These are phyloP conservation scores for Chalciporus piperatoides DNA, from an alignment of 1,284 basidiomycete genomes.

Conservation along the genomic window DNA sequence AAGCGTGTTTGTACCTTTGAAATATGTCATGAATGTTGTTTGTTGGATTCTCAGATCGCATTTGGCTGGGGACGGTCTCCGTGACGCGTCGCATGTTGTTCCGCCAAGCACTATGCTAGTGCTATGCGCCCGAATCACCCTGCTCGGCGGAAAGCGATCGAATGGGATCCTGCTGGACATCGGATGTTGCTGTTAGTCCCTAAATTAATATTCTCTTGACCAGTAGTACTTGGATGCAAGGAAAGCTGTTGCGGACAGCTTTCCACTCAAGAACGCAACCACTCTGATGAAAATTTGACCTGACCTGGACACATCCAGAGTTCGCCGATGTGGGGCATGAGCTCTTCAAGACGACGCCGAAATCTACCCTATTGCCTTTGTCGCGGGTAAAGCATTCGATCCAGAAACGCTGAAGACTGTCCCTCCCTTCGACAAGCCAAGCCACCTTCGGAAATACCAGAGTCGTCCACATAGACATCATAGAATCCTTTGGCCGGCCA, in stretches of 20 bases:
- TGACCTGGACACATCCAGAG: slow-evolving; percentile 14
- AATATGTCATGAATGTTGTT: too few species aligned
- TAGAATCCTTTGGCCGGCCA: slow-evolving; percentile 34
- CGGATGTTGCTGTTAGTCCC: slow-evolving; percentile 26
- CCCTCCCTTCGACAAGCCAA: slow-evolving; percentile 11
- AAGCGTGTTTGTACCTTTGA: too few species aligned
- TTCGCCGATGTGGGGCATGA: slow-evolving; percentile 35
- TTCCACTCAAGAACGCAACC: background rate
- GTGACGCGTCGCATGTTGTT: too few species aligned
- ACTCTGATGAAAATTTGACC: background rate
- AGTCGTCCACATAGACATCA: slow-evolving; percentile 29
- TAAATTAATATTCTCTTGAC: too few species aligned
- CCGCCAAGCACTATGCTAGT: too few species aligned
- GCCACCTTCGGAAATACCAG: slow-evolving; percentile 11
- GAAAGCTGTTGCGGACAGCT: background rate
- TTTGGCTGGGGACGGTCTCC: too few species aligned
- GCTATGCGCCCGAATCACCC: background rate
- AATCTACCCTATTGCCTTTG: slow-evolving; percentile 34
- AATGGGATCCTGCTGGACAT: slow-evolving; percentile 22
- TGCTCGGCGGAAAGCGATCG: slow-evolving; percentile 10
- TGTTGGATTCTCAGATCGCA: too few species aligned
- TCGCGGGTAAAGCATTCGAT: slow-evolving; percentile 36
- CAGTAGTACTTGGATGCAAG: slow-evolving; percentile 29
- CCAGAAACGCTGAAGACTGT: slow-evolving; percentile 22
- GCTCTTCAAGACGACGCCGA: slow-evolving; percentile 34